Evolutionary conservation across 257 asterid genomes (phyloP).

Genomic region (Prunella vulgaris): DNA sequence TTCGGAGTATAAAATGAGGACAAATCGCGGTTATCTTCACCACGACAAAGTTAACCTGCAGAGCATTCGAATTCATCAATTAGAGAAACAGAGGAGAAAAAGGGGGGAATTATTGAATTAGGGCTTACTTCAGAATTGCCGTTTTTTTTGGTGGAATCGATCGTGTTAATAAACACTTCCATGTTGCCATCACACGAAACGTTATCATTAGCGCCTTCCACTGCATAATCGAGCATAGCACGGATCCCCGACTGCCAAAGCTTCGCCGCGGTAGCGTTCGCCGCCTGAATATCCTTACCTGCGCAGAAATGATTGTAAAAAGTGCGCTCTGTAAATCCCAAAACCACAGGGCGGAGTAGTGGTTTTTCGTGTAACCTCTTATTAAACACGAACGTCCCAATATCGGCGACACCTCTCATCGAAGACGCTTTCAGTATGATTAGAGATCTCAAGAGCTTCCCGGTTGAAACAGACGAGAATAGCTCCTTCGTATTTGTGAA

Average conservation of each 20-base stretch:
- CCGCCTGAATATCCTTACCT: conserved; percentile 46
- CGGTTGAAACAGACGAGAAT: conserved; percentile 19
- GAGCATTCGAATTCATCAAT: not conserved
- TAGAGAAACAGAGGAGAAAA: not conserved
- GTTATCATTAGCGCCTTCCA: conserved; percentile 62
- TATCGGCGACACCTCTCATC: conserved; percentile 41
- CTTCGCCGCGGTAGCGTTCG: conserved; percentile 32
- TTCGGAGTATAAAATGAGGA: conserved; percentile 43
- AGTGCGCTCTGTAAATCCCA: conserved; percentile 34
- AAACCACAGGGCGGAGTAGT: conserved; percentile 22
- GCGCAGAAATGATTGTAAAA: conserved; percentile 80
- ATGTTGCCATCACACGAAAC: conserved; percentile 52
- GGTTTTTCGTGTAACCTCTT: conserved; percentile 44
- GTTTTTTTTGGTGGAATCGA: conserved; percentile 31
- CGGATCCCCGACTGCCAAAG: conserved; percentile 46
- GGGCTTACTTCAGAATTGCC: conserved; percentile 42
- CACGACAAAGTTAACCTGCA: conserved; percentile 72
- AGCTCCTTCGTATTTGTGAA: not conserved
- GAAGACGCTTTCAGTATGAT: conserved; percentile 42
- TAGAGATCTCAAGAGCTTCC: conserved; percentile 37
- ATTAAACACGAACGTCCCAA: conserved; percentile 49
- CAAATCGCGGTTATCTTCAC: conserved; percentile 87
- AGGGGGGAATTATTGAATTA: too few species aligned
- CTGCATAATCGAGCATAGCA: conserved; percentile 83
- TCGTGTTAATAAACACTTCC: conserved; percentile 42